Evolutionary conservation across 169 alveolate genomes (phyloP), one percentile per base, ranked within the genome.

Genomic region (Eimeria acervulina): DNA sequence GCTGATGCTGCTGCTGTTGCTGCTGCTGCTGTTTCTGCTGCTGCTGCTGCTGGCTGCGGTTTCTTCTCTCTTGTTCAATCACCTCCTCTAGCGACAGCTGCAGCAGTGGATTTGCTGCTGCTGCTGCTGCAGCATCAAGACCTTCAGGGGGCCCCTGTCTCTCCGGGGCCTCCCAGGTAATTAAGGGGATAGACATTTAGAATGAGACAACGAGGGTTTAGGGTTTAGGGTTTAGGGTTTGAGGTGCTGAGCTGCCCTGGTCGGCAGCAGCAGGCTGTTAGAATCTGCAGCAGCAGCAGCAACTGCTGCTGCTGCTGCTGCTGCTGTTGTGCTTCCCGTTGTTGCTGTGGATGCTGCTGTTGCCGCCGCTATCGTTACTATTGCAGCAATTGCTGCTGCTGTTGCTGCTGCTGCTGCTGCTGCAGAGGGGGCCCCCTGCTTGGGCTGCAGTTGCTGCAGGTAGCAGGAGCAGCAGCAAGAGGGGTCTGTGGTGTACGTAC

Each of bases 81-180:
- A 78, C 61, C 21, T 78, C 88, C 28, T 78, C 66, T 28, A 78
- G 28, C 31, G 88, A 78, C 88, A 78, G 55, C 2, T 78, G 55
- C 88, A 78, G 63, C 66, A 78, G 61, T 21, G 88, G 88, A 21
- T 31, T 78, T 42, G 31, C 88, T 36, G 31, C 88, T 23, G 63
- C 88, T 36, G 21, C 61, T 36, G 44, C 52, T n/a, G 26, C 44
- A 5, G 19, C 83, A 72, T 3, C 63, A 31, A 31, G 88, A 31
- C 33, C 66, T 21, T 36, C 66, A 17, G n/a, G n/a, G n/a, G n/a
- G n/a, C n/a, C n/a, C n/a, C n/a, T n/a, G n/a, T n/a, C n/a, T n/a
- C n/a, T n/a, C n/a, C n/a, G 88, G 88, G 66, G 88, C 88, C 88
- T 78, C 88, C 88, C 88, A 78, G 33, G 88, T 78, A 8, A 78